Percentiles rank a stretch among this genome's conserved stretches.
These are phyloP conservation scores for Mucor mucedo DNA, from an alignment of 371 early-diverging fungal genomes.

Conservation along the genomic window DNA sequence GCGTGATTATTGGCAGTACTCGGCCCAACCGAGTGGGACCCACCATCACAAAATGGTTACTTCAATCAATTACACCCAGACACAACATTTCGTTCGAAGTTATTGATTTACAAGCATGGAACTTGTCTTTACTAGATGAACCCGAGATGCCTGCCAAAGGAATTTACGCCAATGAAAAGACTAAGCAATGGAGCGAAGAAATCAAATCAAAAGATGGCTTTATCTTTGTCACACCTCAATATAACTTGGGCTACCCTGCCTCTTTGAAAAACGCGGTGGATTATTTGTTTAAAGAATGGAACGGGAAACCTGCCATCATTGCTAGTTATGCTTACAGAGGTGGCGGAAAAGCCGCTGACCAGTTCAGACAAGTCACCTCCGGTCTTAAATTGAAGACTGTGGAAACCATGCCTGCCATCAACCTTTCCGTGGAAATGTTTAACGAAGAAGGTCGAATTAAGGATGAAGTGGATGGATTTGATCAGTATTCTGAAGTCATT, in stretches of 20 bases:
- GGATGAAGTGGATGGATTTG: neutral
- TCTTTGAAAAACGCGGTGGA: constrained; percentile 18
- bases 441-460: constrained; percentile 3
- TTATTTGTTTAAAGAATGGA: constrained; percentile 19
- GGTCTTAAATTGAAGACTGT: constrained; percentile 4
- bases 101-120: constrained; percentile 10
- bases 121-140: constrained; percentile 14
- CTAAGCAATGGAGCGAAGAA: constrained; percentile 16
- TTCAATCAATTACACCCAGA: neutral
- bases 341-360: constrained; percentile 14
- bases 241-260: constrained; percentile 19
- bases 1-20: constrained; percentile 15
- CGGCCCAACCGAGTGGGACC: constrained; percentile 3
- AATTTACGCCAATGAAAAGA: constrained; percentile 14
- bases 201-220: constrained; percentile 18
- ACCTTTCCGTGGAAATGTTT: constrained; percentile 9
- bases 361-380: constrained; percentile 10
- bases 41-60: constrained; percentile 9
- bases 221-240: constrained; percentile 19
- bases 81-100: constrained; percentile 4
- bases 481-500: constrained; percentile 1
- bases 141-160: constrained; percentile 19
- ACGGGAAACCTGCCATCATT: constrained; percentile 11
- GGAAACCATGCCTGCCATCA: constrained; percentile 17
- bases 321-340: constrained; percentile 19